These are phyloP conservation scores for Ilex asprella DNA, from an alignment of 257 asterid species.

Conservation along the genomic window DNA sequence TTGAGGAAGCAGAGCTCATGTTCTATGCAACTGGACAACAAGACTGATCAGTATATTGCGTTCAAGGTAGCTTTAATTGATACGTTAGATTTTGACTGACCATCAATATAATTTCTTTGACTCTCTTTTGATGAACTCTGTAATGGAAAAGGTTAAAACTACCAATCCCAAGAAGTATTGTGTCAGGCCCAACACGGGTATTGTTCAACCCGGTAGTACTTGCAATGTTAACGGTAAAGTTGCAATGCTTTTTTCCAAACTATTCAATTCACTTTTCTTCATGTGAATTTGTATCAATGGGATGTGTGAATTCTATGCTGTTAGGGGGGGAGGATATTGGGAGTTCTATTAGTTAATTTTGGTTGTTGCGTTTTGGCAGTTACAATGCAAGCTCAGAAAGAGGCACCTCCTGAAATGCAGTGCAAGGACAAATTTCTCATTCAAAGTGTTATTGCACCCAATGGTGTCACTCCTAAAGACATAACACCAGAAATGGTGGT, in stretches of 20 bases:
- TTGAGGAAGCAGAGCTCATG: conserved; percentile 75
- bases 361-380: conserved; percentile 28
- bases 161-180: not conserved
- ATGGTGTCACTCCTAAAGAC: conserved; percentile 53
- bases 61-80: conserved; percentile 50
- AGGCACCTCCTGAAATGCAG: conserved; percentile 75
- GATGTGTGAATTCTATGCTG: not conserved
- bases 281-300: not conserved
- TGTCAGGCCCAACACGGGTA: not conserved
- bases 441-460: conserved; percentile 70
- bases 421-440: conserved; percentile 80
- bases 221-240: not conserved
- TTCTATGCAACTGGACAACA: conserved; percentile 72
- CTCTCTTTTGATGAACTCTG: not conserved
- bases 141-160: not conserved
- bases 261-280: not conserved
- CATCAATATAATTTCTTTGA: not conserved
- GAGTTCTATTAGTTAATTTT: not conserved
- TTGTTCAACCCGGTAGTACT: not conserved
- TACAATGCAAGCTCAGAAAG: conserved; percentile 80
- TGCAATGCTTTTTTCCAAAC: not conserved
- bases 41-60: conserved; percentile 68
- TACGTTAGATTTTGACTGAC: not conserved
- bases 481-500: conserved; percentile 61
- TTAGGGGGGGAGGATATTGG: not conserved